Evolutionary conservation across 495 filamentous ascomycete genomes (phyloP).

Genomic region (Aspergillus baeticus): DNA sequence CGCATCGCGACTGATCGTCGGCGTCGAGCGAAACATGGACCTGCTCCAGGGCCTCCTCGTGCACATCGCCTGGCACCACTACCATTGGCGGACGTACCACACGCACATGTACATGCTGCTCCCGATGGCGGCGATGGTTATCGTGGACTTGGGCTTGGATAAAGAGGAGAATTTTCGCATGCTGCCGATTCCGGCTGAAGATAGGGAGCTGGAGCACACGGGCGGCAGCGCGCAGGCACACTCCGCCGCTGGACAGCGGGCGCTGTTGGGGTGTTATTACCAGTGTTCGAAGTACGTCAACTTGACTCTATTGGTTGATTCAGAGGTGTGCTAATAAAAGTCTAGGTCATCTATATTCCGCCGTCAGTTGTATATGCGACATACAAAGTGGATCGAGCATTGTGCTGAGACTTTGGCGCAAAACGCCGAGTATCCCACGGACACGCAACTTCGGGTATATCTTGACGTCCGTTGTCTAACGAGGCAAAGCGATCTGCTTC

Average conservation of each 20-base stretch:
- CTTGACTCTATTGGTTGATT: too few species aligned
- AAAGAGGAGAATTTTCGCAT: background rate
- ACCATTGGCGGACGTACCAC: slow-evolving; percentile 5
- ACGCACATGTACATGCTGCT: slow-evolving; percentile 8
- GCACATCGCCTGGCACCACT: slow-evolving; percentile 16
- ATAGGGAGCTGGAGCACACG: background rate
- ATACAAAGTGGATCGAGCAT: slow-evolving; percentile 1
- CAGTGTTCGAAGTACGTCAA: slow-evolving; percentile 3
- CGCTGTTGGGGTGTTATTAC: slow-evolving; percentile 4
- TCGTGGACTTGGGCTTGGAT: background rate
- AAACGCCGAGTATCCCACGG: slow-evolving; percentile 4
- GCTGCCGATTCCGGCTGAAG: background rate
- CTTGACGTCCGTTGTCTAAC: background rate
- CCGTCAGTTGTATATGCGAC: slow-evolving; percentile 1
- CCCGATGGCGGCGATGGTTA: background rate
- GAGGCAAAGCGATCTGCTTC: background rate
- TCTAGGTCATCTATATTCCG: slow-evolving; percentile 5
- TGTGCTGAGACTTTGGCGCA: background rate
- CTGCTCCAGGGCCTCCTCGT: slow-evolving; percentile 14
- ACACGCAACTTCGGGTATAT: background rate
- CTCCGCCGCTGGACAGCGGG: background rate
- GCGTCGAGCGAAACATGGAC: slow-evolving; percentile 8
- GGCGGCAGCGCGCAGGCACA: background rate
- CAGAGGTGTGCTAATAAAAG: background rate
- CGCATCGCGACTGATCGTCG: background rate